Evolutionary conservation across 208 protist species (phyloP), one percentile per base, ranked within the genome.

Genomic region (Angomonas ambiguus): DNA sequence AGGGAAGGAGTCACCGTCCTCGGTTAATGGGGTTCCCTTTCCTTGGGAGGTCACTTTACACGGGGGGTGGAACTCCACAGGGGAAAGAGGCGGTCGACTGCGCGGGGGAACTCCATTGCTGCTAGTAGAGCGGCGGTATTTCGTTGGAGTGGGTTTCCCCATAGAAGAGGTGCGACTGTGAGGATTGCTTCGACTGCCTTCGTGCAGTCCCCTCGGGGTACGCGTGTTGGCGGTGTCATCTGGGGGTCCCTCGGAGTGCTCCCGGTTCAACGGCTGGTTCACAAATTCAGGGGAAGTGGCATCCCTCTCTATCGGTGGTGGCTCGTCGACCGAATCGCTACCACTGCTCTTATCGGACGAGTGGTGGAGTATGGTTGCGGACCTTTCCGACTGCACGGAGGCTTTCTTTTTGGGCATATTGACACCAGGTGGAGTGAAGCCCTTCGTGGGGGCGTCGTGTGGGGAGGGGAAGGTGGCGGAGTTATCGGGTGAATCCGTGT

Each of bases 371-470:
- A 45, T 45, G 38, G n/a, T 11, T 25, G 49, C 5, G n/a, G 27
- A 20, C n/a, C n/a, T 11, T 5, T 16, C n/a, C 5, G 4, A 49
- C 31, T 35, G 30, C 30, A 34, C 58, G 32, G 22, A 35, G 13
- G 58, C 31, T 13, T 62, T 60, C 53, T 56, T 56, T 25, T 25
- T 56, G 11, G 61, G 61, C 61, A 66, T 66, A 28, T 66, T 45
- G 6, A 66, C 61, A 6, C 28, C 61, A 8, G n/a, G 28, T 22
- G 61, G 61, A 20, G 6, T 20, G 11, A 11, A 11, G 38, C 18
- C 38, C 38, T 11, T 18, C 38, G 38, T 18, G 13, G 38, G 13
- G 38, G 38, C 38, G 13, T 20, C 38, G 13, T 11, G 10, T 56
- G 5, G 49, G 49, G 10, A 56, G 49, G n/a, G 49, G 49, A 11